These are phyloP conservation scores for Calycina herbarum DNA, from an alignment of 2,329 filamentous ascomycete species.

Conservation along the genomic window DNA sequence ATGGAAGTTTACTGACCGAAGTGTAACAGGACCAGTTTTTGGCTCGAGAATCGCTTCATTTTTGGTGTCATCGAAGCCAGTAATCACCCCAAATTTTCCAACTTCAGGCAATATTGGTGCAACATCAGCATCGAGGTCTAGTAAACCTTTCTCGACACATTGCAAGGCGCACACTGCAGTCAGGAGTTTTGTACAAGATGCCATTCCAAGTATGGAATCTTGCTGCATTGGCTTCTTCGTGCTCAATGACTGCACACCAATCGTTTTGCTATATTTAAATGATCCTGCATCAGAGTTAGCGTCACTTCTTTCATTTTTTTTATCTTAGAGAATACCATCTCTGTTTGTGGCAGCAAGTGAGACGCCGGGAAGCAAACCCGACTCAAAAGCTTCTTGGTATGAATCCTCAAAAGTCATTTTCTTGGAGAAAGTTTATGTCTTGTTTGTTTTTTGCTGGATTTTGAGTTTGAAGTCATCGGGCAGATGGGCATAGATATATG, in stretches of 20 bases:
- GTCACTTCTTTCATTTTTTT: no score
- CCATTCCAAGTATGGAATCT: conserved; percentile 49
- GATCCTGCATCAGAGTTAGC: conserved; percentile 29
- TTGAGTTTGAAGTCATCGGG: no score
- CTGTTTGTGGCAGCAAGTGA: background rate
- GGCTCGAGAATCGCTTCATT: conserved; percentile 13
- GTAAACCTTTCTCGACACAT: conserved; percentile 51
- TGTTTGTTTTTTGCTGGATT: no score
- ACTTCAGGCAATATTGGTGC: conserved; percentile 26
- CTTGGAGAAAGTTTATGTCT: no score
- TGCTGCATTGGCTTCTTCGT: conserved; percentile 54
- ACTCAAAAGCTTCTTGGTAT: background rate
- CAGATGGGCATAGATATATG: no score
- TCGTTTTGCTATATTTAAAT: conserved; percentile 39
- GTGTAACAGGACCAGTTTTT: background rate
- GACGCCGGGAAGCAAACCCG: background rate
- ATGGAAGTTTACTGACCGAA: conserved; percentile 16
- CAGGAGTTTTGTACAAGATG: conserved; percentile 58
- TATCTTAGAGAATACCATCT: background rate
- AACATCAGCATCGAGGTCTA: conserved; percentile 48
- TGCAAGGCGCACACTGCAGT: conserved; percentile 54
- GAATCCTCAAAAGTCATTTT: background rate
- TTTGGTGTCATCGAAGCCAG: conserved; percentile 22
- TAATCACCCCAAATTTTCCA: conserved; percentile 26
- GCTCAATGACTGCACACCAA: conserved; percentile 40